Conservation (phyloP, 306 rosid genomes). For the cucumber (Cucumis sativus) region Cucumber_9930_V3 NC_026657.2:29817001-29817500, state of each 20-base stretch:
- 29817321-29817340: background rate
- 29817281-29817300: too few species aligned
- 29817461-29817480: background rate
- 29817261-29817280: background rate
- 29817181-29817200: constrained; percentile 70
- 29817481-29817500: background rate
- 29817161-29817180: constrained; percentile 79
- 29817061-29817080: constrained; percentile 19
- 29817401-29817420: constrained; percentile 16
- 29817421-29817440: constrained; percentile 81
- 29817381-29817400: constrained; percentile 73
- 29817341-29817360: constrained; percentile 3
- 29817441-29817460: constrained; percentile 35
- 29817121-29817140: constrained; percentile 29
- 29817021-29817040: background rate
- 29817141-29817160: constrained; percentile 84
- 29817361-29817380: constrained; percentile 40
- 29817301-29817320: background rate
- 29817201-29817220: constrained; percentile 76
- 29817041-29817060: constrained; percentile 12
- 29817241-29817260: constrained; percentile 38
- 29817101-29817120: background rate
- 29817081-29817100: background rate
- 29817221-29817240: constrained; percentile 75
- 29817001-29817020: background rate